Percentiles rank a stretch among this genome's conserved stretches.
Evolutionary conservation across 2,329 filamentous ascomycete species (phyloP).

Genomic region (Venturia effusa): DNA sequence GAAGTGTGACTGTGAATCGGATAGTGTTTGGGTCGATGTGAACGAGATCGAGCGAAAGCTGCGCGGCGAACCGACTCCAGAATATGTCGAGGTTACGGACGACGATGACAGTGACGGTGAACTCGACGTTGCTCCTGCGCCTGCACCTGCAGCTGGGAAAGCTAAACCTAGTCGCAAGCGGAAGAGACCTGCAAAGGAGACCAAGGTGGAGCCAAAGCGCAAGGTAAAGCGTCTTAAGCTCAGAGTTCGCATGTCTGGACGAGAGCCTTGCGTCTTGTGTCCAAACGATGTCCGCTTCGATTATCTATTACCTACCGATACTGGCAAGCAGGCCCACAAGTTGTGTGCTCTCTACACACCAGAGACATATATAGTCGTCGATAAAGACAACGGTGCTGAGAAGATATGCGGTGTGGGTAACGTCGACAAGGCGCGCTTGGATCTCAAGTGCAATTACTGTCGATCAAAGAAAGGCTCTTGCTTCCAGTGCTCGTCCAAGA

Average conservation of each 20-base stretch:
- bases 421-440: conserved; percentile 76
- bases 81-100: conserved; percentile 69
- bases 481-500: conserved; percentile 92
- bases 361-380: conserved; percentile 68
- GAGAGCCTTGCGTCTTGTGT: conserved; percentile 81
- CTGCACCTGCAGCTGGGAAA: conserved; percentile 62
- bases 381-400: conserved; percentile 53
- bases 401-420: conserved; percentile 66
- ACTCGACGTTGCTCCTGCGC: conserved; percentile 60
- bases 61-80: conserved; percentile 69
- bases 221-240: conserved; percentile 66
- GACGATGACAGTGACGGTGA: conserved; percentile 46
- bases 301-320: conserved; percentile 76
- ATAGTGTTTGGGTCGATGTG: conserved; percentile 98
- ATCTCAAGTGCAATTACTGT: conserved; percentile 91
- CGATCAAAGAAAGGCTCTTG: conserved; percentile 90
- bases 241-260: conserved; percentile 57
- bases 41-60: conserved; percentile 91
- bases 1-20: conserved; percentile 91
- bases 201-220: conserved; percentile 41
- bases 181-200: conserved; percentile 45
- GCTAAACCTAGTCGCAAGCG: conserved; percentile 55
- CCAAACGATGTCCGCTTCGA: conserved; percentile 79
- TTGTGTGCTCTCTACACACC: conserved; percentile 85
- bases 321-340: conserved; percentile 76